These are phyloP conservation scores for Withania somnifera DNA, from an alignment of 305 asterid genomes.

Conservation along the genomic window DNA sequence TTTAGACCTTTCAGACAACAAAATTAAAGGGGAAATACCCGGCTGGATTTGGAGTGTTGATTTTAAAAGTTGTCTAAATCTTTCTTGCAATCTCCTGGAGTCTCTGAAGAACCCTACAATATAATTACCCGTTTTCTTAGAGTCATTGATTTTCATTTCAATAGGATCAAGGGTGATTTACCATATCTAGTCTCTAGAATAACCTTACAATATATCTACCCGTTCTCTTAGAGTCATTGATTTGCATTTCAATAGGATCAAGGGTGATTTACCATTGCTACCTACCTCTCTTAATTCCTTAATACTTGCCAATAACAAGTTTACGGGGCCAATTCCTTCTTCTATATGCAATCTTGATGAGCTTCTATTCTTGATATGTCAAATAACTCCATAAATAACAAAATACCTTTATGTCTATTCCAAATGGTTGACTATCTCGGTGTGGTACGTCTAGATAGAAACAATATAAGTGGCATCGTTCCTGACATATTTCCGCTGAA, in stretches of 20 bases:
- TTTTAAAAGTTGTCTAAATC: constrained; percentile 11
- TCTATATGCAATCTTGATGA: constrained; percentile 32
- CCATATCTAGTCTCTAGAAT: constrained; percentile 41
- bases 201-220: constrained; percentile 1
- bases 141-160: constrained; percentile 44
- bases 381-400: constrained; percentile 8
- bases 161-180: constrained; percentile 30
- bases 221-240: constrained; percentile 21
- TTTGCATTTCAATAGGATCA: constrained; percentile 34
- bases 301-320: constrained; percentile 26
- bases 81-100: constrained; percentile 41
- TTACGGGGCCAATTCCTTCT: constrained; percentile 36
- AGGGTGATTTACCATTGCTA: constrained; percentile 39
- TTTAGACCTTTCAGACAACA: constrained; percentile 49
- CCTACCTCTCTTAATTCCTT: constrained; percentile 18
- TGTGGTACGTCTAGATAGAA: constrained; percentile 16
- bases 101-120: constrained; percentile 18
- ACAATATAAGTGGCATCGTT: constrained; percentile 30
- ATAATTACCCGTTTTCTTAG: neutral
- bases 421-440: neutral
- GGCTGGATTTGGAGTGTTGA: constrained; percentile 20
- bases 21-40: constrained; percentile 24
- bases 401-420: constrained; percentile 18
- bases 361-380: constrained; percentile 57
- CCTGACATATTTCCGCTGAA: constrained; percentile 24